Evolutionary conservation across 2,329 filamentous ascomycete species (phyloP).

Genomic region (Pyrenochaeta sp.): DNA sequence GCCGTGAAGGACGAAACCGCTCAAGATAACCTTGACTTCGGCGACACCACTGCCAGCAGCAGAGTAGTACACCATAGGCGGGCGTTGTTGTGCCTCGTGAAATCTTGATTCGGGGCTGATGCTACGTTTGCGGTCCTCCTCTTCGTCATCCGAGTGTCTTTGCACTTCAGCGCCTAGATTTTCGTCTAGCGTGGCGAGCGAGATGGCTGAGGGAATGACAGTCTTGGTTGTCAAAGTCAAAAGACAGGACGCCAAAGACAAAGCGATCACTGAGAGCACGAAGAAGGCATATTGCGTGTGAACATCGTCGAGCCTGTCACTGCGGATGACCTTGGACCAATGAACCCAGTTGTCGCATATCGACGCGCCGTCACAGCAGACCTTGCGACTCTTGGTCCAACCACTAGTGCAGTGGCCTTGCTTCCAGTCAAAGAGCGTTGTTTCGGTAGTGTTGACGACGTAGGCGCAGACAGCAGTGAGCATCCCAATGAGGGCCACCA

Average conservation of each 20-base stretch:
- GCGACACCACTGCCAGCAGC: conserved; percentile 96
- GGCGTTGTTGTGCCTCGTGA: conserved; percentile 52
- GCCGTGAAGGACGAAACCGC: conserved; percentile 94
- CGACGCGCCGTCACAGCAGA: conserved; percentile 66
- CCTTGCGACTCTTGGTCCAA: conserved; percentile 78
- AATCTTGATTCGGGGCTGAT: conserved; percentile 53
- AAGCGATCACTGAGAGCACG: conserved; percentile 72
- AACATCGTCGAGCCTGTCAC: conserved; percentile 57
- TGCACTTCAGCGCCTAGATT: conserved; percentile 75
- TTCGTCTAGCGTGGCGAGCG: conserved; percentile 88
- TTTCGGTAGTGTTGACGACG: conserved; percentile 86
- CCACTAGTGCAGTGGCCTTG: conserved; percentile 78
- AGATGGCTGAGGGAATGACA: conserved; percentile 86
- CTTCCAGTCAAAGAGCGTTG: conserved; percentile 87
- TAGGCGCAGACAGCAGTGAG: conserved; percentile 88
- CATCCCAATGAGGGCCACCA: conserved; percentile 89
- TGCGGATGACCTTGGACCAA: conserved; percentile 68
- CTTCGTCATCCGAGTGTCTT: conserved; percentile 52
- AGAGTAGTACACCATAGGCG: conserved; percentile 92
- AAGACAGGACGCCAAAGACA: conserved; percentile 77
- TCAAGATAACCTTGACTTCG: conserved; percentile 97
- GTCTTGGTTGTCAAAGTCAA: conserved; percentile 92
- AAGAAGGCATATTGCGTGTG: conserved; percentile 83
- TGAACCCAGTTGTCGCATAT: conserved; percentile 68
- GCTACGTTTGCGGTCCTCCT: conserved; percentile 53